phyloP scores from a whole-genome alignment of 139 green algal species.

The Coelastrella sp. region DNA sequence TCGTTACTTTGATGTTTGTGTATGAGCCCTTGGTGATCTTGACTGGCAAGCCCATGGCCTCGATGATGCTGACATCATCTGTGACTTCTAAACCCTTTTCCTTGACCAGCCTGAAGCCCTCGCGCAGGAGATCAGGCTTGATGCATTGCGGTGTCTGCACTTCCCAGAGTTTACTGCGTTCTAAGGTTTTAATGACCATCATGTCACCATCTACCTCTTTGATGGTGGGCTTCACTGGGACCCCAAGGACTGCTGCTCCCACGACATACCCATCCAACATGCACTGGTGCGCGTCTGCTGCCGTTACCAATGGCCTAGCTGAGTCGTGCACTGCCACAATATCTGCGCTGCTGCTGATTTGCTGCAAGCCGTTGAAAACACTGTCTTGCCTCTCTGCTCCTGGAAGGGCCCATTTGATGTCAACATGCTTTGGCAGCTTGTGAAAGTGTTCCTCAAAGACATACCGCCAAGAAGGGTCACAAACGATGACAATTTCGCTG shows the following conservation, averaged over 20 bases:
- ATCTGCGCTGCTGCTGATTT: slow-evolving; percentile 43
- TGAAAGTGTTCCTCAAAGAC: slow-evolving; percentile 62
- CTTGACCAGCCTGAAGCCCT: slow-evolving; percentile 89
- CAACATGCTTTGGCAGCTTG: slow-evolving; percentile 39
- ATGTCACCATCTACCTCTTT: slow-evolving; percentile 86
- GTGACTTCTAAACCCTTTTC: slow-evolving; percentile 90
- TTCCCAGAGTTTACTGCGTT: slow-evolving; percentile 93
- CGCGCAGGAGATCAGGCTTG: slow-evolving; percentile 79
- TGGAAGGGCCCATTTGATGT: slow-evolving; percentile 89
- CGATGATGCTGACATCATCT: slow-evolving; percentile 98
- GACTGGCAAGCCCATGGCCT: slow-evolving; percentile 93
- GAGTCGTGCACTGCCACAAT: slow-evolving; percentile 97
- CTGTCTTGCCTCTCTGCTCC: slow-evolving; percentile 96
- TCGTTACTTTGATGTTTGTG: slow-evolving; percentile 98
- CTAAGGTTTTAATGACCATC: slow-evolving; percentile 90
- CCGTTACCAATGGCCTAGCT: slow-evolving; percentile 86
- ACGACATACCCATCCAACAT: slow-evolving; percentile 42
- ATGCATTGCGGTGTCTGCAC: slow-evolving; percentile 98
- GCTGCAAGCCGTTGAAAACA: slow-evolving; percentile 87
- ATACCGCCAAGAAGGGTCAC: slow-evolving; percentile 84
- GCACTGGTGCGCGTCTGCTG: slow-evolving; percentile 66
- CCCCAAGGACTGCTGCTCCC: slow-evolving; percentile 96
- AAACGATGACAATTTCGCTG: slow-evolving; percentile 95
- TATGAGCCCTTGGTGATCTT: slow-evolving; percentile 93
- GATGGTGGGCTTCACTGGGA: slow-evolving; percentile 97